phyloP scores from a whole-genome alignment of 202 grass and related monocot genomes.

The Schoenoplectus triqueter region DNA sequence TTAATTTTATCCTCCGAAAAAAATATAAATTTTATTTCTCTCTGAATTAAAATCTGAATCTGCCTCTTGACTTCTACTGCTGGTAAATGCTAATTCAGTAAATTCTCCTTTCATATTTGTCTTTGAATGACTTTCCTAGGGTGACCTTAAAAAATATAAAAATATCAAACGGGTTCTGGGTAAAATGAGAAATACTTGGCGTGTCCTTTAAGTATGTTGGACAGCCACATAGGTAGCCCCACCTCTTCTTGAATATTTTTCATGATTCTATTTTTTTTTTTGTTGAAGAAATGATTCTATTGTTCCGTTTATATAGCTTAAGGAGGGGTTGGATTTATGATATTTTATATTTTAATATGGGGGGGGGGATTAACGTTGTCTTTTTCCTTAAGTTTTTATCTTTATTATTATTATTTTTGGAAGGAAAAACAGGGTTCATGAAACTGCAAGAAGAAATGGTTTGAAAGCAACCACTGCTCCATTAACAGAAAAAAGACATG shows the following conservation, averaged over 20 bases:
- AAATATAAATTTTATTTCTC: no score
- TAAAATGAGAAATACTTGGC: not conserved
- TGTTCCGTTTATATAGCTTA: not conserved
- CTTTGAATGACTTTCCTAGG: not conserved
- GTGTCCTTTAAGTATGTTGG: not conserved
- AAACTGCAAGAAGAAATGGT: constrained; percentile 18
- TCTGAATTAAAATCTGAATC: no score
- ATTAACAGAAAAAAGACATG: constrained; percentile 11
- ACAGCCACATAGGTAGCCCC: not conserved
- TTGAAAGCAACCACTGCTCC: constrained; percentile 18
- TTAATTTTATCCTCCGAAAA: no score
- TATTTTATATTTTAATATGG: not conserved
- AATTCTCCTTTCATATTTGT: not conserved
- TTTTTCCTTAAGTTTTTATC: not conserved
- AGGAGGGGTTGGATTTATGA: not conserved
- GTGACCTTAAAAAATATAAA: constrained; percentile 4
- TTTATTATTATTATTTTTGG: not conserved
- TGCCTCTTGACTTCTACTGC: no score
- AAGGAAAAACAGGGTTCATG: not conserved
- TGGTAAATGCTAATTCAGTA: not conserved
- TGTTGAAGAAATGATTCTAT: not conserved
- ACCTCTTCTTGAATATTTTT: not conserved
- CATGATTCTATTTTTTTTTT: not conserved
- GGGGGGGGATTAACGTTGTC: not conserved
- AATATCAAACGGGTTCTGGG: not conserved